phyloP scores from a whole-genome alignment of 148 eudicot genomes.

The Nyssa sinensis region DNA sequence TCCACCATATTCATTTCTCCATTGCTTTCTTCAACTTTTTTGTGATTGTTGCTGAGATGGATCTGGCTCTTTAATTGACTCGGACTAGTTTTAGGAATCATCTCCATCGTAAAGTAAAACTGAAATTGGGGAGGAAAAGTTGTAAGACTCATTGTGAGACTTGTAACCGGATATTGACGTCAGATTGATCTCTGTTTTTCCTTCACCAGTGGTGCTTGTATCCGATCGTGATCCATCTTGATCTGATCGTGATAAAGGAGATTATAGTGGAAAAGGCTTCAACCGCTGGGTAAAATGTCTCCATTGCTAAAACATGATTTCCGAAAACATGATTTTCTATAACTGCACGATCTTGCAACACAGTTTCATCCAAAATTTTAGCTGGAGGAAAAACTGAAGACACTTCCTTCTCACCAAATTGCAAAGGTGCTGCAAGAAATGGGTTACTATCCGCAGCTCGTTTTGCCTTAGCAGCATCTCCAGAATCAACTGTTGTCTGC shows the following conservation, averaged over 20 bases:
- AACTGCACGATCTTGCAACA: slow-evolving; percentile 16
- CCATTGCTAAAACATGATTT: no score
- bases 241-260: no score
- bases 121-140: slow-evolving; percentile 60
- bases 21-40: slow-evolving; percentile 34
- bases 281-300: slow-evolving; percentile 19
- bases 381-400: slow-evolving; percentile 38
- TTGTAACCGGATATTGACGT: slow-evolving; percentile 45
- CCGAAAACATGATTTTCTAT: slow-evolving; percentile 26
- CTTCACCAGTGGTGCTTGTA: slow-evolving; percentile 33
- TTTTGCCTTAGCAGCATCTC: slow-evolving; percentile 26
- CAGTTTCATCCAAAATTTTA: slow-evolving; percentile 32
- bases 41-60: background rate
- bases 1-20: slow-evolving; percentile 24
- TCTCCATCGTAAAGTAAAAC: slow-evolving; percentile 40
- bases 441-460: slow-evolving; percentile 36
- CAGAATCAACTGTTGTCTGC: slow-evolving; percentile 18
- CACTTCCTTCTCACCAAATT: slow-evolving; percentile 56
- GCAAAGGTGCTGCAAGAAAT: slow-evolving; percentile 55
- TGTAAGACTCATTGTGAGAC: slow-evolving; percentile 52
- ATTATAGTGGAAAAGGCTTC: no score
- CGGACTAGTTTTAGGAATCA: slow-evolving; percentile 12
- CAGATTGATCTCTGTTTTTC: slow-evolving; percentile 5
- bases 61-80: background rate
- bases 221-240: no score